phyloP scores from a whole-genome alignment of 2,329 filamentous ascomycete genomes.

The Fusarium armeniacum region DNA sequence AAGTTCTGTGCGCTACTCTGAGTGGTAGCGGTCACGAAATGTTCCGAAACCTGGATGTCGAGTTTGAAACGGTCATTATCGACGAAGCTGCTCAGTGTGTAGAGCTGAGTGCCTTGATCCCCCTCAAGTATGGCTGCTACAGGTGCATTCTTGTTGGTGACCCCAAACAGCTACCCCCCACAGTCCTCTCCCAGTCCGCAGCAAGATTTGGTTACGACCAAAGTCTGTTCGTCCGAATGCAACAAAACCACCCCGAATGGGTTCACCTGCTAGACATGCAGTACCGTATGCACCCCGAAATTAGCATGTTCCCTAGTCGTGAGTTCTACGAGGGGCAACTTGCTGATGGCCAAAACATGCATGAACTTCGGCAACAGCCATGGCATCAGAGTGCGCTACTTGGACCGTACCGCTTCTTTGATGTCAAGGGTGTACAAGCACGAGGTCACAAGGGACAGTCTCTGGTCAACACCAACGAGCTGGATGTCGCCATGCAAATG shows the following conservation, averaged over 20 bases:
- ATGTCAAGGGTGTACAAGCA: constrained; percentile 89
- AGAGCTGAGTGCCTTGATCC: constrained; percentile 94
- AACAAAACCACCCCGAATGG: constrained; percentile 87
- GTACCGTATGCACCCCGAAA: constrained; percentile 99
- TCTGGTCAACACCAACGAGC: constrained; percentile 87
- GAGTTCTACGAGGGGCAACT: constrained; percentile 94
- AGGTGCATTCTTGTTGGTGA: constrained; percentile 98
- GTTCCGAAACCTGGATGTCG: constrained; percentile 93
- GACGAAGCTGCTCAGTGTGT: constrained; percentile 99
- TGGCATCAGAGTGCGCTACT: constrained; percentile 90
- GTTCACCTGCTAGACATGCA: constrained; percentile 97
- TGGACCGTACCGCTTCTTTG: constrained; percentile 96
- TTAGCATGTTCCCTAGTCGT: constrained; percentile 88
- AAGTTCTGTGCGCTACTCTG: constrained; percentile 94
- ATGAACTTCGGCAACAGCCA: constrained; percentile 77
- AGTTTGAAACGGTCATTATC: constrained; percentile 98
- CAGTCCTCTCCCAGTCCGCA: constrained; percentile 93
- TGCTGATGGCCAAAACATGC: constrained; percentile 88
- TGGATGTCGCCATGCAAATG: constrained; percentile 87
- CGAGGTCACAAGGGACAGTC: constrained; percentile 88
- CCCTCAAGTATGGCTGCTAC: constrained; percentile 95
- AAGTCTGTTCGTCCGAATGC: constrained; percentile 98
- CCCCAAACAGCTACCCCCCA: constrained; percentile 96
- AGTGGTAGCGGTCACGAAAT: constrained; percentile 98
- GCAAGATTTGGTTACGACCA: constrained; percentile 96